A percentile compares a stretch with the other conserved stretches of the same genome.
These are phyloP conservation scores for Phytomonas sp. DNA, from an alignment of 208 protist genomes.

Conservation along the genomic window DNA sequence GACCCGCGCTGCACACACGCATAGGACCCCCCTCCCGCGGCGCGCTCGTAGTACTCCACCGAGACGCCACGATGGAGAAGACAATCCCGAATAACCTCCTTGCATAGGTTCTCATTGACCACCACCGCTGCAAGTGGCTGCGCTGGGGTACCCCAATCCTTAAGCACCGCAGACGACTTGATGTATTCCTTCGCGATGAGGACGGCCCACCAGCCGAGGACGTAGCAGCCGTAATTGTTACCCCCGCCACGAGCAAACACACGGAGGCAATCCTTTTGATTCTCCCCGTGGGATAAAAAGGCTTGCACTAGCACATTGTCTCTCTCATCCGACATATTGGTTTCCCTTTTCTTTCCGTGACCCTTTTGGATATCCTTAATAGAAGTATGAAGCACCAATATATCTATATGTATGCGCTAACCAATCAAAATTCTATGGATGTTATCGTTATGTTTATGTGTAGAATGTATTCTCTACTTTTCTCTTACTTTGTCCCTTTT, in stretches of 20 bases:
- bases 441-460: too few species aligned
- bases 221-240: constrained; percentile 52
- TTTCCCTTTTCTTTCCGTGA: too few species aligned
- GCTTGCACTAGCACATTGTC: constrained; percentile 53
- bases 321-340: constrained; percentile 37
- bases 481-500: too few species aligned
- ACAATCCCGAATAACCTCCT: constrained; percentile 81
- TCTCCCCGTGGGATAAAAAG: constrained; percentile 48
- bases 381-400: too few species aligned
- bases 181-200: constrained; percentile 78
- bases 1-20: constrained; percentile 78
- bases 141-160: constrained; percentile 42
- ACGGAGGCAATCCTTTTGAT: constrained; percentile 61
- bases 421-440: too few species aligned
- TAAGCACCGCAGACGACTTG: constrained; percentile 75
- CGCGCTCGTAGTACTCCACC: constrained; percentile 76
- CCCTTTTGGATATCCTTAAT: too few species aligned
- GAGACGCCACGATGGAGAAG: constrained; percentile 65
- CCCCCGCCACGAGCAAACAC: constrained; percentile 54
- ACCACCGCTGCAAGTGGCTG: constrained; percentile 25
- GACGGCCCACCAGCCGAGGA: constrained; percentile 73
- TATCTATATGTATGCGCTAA: too few species aligned
- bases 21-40: constrained; percentile 36
- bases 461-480: too few species aligned
- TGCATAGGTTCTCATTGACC: constrained; percentile 78